phyloP scores from a whole-genome alignment of 176 grass and related monocot species.

The Bothriochloa decipiens region DNA sequence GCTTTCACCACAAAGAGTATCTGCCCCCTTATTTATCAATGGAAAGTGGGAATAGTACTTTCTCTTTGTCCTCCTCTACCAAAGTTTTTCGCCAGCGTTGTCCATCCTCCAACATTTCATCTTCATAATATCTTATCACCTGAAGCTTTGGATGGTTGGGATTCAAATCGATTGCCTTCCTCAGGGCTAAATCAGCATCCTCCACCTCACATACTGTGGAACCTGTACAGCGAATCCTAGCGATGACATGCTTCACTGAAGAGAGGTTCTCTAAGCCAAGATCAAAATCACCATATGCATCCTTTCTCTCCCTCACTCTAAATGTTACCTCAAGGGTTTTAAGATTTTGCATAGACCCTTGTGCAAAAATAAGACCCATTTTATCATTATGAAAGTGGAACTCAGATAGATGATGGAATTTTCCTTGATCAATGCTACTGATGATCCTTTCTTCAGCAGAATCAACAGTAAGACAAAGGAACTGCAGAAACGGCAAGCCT shows the following conservation, averaged over 20 bases:
- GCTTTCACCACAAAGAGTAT: not conserved
- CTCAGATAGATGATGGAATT: not conserved
- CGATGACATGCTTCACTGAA: not conserved
- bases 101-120: not conserved
- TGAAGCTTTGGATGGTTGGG: constrained; percentile 1
- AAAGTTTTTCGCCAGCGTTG: too few relatives aligned
- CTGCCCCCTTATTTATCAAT: not conserved
- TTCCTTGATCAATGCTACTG: not conserved
- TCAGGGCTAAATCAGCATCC: not conserved
- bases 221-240: not conserved
- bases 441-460: constrained; percentile 11
- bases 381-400: not conserved
- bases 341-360: constrained; percentile 31
- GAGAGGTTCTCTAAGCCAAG: constrained; percentile 30
- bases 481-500: not conserved
- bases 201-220: not conserved
- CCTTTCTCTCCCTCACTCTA: not conserved
- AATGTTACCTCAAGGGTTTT: not conserved
- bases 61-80: not conserved
- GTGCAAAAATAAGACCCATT: constrained; percentile 5
- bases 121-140: not conserved
- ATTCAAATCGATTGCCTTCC: not conserved
- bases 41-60: not conserved
- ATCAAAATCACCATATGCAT: constrained; percentile 1
- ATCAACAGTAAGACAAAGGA: not conserved